Conservation (phyloP, 2,329 filamentous ascomycete species). For the Aspergillus novofumigatus region DNA sequence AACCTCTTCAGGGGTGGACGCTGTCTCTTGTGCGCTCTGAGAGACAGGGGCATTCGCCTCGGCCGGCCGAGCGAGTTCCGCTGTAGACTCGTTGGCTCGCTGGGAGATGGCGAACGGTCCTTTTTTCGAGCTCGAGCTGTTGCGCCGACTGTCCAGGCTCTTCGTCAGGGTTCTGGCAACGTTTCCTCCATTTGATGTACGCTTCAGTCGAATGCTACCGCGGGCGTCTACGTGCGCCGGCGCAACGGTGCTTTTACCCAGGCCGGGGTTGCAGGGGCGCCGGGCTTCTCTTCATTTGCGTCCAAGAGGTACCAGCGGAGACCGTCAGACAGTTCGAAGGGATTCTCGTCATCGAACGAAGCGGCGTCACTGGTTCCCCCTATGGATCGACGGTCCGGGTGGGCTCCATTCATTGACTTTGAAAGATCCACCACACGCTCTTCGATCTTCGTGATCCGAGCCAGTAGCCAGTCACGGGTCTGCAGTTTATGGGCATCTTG, state of each 20-base stretch:
- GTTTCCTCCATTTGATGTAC: constrained; percentile 60
- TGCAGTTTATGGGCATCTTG: constrained; percentile 82
- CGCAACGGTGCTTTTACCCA: constrained; percentile 87
- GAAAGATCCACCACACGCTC: constrained; percentile 91
- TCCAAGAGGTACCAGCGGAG: constrained; percentile 95
- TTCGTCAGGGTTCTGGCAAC: constrained; percentile 77
- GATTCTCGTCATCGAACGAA: constrained; percentile 82
- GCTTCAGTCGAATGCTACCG: constrained; percentile 56
- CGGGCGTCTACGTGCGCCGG: constrained; percentile 82
- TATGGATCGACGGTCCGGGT: constrained; percentile 50
- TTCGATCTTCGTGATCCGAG: constrained; percentile 84
- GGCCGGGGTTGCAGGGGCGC: constrained; percentile 83
- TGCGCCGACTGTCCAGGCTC: constrained; percentile 85
- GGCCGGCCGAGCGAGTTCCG: constrained; percentile 32
- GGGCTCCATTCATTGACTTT: constrained; percentile 60
- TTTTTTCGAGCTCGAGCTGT: constrained; percentile 80
- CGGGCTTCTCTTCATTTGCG: constrained; percentile 85
- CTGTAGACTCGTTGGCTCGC: constrained; percentile 30
- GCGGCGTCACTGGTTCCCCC: constrained; percentile 51
- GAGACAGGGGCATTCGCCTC: constrained; percentile 29
- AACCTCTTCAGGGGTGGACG: constrained; percentile 45
- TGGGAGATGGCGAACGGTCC: constrained; percentile 42
- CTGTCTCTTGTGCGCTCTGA: constrained; percentile 35
- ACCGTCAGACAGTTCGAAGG: constrained; percentile 92
- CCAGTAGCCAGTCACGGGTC: constrained; percentile 91